Percentiles rank a stretch among this genome's conserved stretches.
Conservation (phyloP, 2,329 filamentous ascomycete genomes). For the Pleurostoma richardsiae region DNA sequence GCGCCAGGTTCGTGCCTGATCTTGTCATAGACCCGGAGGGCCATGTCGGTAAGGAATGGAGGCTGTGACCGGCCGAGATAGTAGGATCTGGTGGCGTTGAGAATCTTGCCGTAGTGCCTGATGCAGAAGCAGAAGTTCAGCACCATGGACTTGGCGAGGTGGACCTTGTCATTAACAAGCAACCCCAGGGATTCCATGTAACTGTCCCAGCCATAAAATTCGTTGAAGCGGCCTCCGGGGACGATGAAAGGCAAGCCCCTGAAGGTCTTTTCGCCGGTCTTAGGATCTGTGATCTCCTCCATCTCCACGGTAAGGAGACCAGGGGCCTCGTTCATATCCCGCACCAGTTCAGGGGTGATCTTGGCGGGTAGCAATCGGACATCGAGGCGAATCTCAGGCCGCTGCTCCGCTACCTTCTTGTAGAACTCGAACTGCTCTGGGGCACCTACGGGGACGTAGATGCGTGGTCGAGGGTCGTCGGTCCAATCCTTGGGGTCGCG, state of each 20-base stretch:
- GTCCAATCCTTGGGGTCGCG: slow-evolving; percentile 96
- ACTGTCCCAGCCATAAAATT: slow-evolving; percentile 97
- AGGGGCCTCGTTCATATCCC: slow-evolving; percentile 79
- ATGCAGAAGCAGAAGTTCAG: slow-evolving; percentile 97
- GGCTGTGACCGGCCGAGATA: slow-evolving; percentile 93
- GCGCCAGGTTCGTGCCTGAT: slow-evolving; percentile 83
- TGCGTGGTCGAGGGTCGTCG: slow-evolving; percentile 77
- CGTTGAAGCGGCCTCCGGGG: slow-evolving; percentile 94
- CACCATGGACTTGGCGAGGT: slow-evolving; percentile 92
- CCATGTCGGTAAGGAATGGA: slow-evolving; percentile 96
- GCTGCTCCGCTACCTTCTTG: slow-evolving; percentile 67
- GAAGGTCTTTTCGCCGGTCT: slow-evolving; percentile 65
- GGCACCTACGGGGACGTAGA: slow-evolving; percentile 81
- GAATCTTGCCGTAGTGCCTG: slow-evolving; percentile 95
- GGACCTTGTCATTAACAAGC: slow-evolving; percentile 75
- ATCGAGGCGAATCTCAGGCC: slow-evolving; percentile 81
- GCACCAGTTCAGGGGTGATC: slow-evolving; percentile 76
- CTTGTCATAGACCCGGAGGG: slow-evolving; percentile 84
- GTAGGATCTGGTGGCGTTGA: slow-evolving; percentile 95
- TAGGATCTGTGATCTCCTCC: slow-evolving; percentile 65
- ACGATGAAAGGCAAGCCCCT: slow-evolving; percentile 92
- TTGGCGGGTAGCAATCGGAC: slow-evolving; percentile 73
- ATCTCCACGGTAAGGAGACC: slow-evolving; percentile 88
- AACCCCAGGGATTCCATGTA: slow-evolving; percentile 97
- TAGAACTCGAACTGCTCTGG: slow-evolving; percentile 92